Conservation (phyloP, 2,329 filamentous ascomycete species). For the Monosporascus cannonballus region DNA sequence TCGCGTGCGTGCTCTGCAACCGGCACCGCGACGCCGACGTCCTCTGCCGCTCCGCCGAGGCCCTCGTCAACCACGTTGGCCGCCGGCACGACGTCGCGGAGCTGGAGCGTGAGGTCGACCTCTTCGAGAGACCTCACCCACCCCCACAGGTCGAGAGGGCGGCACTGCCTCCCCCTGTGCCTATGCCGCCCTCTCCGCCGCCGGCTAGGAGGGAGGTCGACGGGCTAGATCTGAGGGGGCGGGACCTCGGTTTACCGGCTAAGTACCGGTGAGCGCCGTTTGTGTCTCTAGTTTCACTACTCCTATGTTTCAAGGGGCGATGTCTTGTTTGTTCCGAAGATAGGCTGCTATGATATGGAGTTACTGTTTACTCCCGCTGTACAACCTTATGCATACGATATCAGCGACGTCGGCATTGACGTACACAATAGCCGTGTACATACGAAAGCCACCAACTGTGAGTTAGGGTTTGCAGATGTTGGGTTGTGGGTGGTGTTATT, state of each 20-base stretch:
- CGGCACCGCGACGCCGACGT: slow-evolving; percentile 20
- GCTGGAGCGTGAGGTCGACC: slow-evolving; percentile 10
- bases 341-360: too few species aligned
- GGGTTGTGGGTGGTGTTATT: too few species aligned
- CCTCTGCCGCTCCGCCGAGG: slow-evolving; percentile 21
- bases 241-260: neutral
- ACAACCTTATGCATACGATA: too few species aligned
- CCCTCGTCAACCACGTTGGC: slow-evolving; percentile 26
- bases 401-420: too few species aligned
- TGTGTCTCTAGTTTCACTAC: too few species aligned
- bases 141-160: neutral
- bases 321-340: too few species aligned
- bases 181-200: neutral
- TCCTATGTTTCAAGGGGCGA: too few species aligned
- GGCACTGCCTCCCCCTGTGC: neutral
- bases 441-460: too few species aligned
- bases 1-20: slow-evolving; percentile 27
- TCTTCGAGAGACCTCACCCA: neutral
- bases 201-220: neutral
- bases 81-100: slow-evolving; percentile 9
- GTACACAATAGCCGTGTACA: too few species aligned
- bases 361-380: too few species aligned
- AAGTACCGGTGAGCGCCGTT: neutral
- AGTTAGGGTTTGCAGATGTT: too few species aligned
- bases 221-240: neutral